Percentiles rank a stretch among this genome's conserved stretches.
Evolutionary conservation across 176 grass and related monocot genomes (phyloP).

Genomic region (Chrysopogon serrulatus): DNA sequence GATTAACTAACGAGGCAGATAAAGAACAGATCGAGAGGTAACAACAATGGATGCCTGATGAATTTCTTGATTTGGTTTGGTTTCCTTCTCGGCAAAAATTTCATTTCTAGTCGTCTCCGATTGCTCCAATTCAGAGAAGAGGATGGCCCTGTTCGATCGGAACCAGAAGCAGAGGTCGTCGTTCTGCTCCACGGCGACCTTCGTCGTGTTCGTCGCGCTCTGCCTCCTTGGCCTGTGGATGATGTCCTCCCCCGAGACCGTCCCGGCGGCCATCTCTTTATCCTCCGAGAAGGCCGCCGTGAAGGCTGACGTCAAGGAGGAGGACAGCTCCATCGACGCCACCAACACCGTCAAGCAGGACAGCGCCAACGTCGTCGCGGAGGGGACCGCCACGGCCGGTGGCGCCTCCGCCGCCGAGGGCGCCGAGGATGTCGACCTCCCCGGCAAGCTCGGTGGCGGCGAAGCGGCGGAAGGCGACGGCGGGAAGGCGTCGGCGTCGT

Average conservation of each 20-base stretch:
- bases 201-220: slow-evolving; percentile 60
- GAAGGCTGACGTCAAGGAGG: slow-evolving; percentile 38
- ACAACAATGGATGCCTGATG: not conserved
- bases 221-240: slow-evolving; percentile 86
- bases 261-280: slow-evolving; percentile 35
- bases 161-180: slow-evolving; percentile 55
- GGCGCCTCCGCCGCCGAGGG: not conserved
- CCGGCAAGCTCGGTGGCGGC: not conserved
- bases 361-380: slow-evolving; percentile 38
- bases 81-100: not conserved
- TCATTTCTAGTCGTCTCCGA: not conserved
- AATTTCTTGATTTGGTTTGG: not conserved
- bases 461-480: not conserved
- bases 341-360: slow-evolving; percentile 51
- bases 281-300: not conserved
- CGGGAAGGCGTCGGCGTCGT: slow-evolving; percentile 2
- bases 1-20: not conserved
- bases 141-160: slow-evolving; percentile 78
- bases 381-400: not conserved
- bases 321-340: slow-evolving; percentile 66
- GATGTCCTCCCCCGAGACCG: slow-evolving; percentile 39
- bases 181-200: slow-evolving; percentile 56
- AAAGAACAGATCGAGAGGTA: slow-evolving; percentile 17
- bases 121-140: not conserved
- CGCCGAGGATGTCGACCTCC: not conserved